These are phyloP conservation scores for Lagenaria siceraria DNA, from an alignment of 306 rosid genomes.

Conservation along the genomic window DNA sequence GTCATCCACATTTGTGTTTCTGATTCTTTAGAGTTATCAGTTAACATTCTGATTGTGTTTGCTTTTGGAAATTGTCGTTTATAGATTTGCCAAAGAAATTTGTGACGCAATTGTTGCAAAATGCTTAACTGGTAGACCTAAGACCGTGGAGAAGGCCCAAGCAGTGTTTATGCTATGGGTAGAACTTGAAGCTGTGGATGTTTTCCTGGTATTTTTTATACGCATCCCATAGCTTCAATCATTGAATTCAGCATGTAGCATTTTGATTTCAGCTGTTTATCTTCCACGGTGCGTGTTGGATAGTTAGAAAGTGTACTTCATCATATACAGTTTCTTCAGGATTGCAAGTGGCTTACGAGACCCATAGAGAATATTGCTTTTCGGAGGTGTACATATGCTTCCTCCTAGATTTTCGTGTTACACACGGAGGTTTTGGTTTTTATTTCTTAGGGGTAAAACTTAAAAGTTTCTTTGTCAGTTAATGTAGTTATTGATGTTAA, in stretches of 20 bases:
- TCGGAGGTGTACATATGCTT: neutral
- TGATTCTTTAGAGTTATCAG: neutral
- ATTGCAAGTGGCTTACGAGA: neutral
- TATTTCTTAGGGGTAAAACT: neutral
- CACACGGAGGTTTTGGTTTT: neutral
- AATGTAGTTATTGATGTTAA: neutral
- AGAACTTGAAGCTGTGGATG: slow-evolving; percentile 93
- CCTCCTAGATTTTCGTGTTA: neutral
- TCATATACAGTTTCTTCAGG: neutral
- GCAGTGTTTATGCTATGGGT: slow-evolving; percentile 89
- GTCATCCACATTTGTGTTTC: neutral
- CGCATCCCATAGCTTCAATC: neutral
- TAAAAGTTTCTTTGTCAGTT: neutral
- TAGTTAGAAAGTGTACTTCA: neutral
- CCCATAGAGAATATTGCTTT: neutral
- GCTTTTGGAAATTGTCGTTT: slow-evolving; percentile 9
- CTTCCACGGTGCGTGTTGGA: neutral
- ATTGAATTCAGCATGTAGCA: neutral
- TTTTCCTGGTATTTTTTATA: slow-evolving; percentile 49
- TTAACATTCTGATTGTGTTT: neutral
- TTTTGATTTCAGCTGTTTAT: neutral
- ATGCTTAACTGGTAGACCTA: slow-evolving; percentile 94
- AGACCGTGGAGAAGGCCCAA: slow-evolving; percentile 99
- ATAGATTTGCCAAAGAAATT: slow-evolving; percentile 74
- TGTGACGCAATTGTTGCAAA: slow-evolving; percentile 88